Evolutionary conservation across 345 rosid genomes (phyloP).

Genomic region (rapeseed (Brassica napus)): Da-Ae NC_063436.1:7991501-7992000

Average conservation of each 20-base stretch:
- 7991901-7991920: not conserved
- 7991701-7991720: slow-evolving; percentile 77
- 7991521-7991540: slow-evolving; percentile 62
- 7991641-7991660: slow-evolving; percentile 76
- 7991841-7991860: too few relatives aligned
- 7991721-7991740: slow-evolving; percentile 58
- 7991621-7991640: slow-evolving; percentile 69
- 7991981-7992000: too few relatives aligned
- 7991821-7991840: too few relatives aligned
- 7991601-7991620: slow-evolving; percentile 60
- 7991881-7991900: not conserved
- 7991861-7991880: too few relatives aligned
- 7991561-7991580: slow-evolving; percentile 36
- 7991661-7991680: slow-evolving; percentile 76
- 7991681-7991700: slow-evolving; percentile 85
- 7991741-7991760: slow-evolving; percentile 75
- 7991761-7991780: slow-evolving; percentile 44
- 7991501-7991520: slow-evolving; percentile 72
- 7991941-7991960: too few relatives aligned
- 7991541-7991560: slow-evolving; percentile 53
- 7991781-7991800: not conserved
- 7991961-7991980: too few relatives aligned
- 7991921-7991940: too few relatives aligned
- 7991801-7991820: not conserved
- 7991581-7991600: slow-evolving; percentile 19